Evolutionary conservation across 495 filamentous ascomycete genomes (phyloP).

Genomic region (Annulohypoxylon stygium): DNA sequence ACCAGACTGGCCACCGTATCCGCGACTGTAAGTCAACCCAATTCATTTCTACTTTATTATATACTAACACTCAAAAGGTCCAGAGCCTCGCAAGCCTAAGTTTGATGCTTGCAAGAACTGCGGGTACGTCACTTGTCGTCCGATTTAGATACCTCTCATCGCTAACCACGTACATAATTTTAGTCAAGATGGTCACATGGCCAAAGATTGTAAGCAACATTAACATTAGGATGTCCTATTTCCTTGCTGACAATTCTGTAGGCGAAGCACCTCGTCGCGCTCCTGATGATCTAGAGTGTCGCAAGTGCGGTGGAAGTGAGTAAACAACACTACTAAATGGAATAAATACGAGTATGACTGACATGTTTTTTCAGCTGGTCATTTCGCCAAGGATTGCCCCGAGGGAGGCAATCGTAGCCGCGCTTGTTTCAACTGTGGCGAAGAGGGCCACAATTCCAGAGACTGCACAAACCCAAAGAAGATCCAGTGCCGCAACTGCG

Average conservation of each 20-base stretch:
- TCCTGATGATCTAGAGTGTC: constrained; percentile 78
- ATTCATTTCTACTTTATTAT: constrained; percentile 24
- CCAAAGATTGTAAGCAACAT: constrained; percentile 56
- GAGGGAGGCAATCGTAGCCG: constrained; percentile 60
- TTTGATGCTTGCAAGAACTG: constrained; percentile 84
- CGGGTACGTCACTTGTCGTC: constrained; percentile 63
- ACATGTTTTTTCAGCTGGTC: constrained; percentile 69
- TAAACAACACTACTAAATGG: constrained; percentile 8
- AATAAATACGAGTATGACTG: constrained; percentile 25
- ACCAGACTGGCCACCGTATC: constrained; percentile 73
- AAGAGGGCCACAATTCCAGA: constrained; percentile 56
- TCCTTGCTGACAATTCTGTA: constrained; percentile 62
- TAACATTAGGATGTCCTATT: constrained; percentile 15
- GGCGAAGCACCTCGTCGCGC: constrained; percentile 74
- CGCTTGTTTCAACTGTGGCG: constrained; percentile 73
- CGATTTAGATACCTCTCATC: background rate
- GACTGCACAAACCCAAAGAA: constrained; percentile 62
- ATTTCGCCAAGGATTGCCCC: constrained; percentile 88
- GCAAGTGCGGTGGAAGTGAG: constrained; percentile 77
- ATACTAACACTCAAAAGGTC: constrained; percentile 57
- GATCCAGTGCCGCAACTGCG: constrained; percentile 81
- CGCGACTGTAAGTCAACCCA: constrained; percentile 71
- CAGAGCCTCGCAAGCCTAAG: constrained; percentile 65
- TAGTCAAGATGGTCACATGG: constrained; percentile 58
- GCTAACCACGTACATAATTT: constrained; percentile 7